These are phyloP conservation scores for Leucosporidium yakuticum DNA, from an alignment of 768 basidiomycete species.

Conservation along the genomic window DNA sequence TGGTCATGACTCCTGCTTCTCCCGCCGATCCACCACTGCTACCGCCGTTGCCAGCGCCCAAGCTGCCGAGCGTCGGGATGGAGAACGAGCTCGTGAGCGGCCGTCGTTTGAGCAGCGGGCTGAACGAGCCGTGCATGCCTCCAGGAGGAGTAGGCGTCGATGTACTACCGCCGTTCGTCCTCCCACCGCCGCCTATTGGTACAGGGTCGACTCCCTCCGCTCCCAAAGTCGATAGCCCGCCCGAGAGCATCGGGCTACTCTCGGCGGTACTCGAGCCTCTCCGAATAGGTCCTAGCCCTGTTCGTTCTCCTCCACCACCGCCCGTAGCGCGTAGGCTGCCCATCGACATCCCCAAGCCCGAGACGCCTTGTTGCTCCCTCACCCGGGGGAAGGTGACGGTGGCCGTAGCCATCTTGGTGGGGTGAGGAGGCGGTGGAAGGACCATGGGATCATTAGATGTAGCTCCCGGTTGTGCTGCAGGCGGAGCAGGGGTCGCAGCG, in stretches of 20 bases:
- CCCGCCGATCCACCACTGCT: background rate
- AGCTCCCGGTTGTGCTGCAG: background rate
- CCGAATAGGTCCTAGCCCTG: background rate
- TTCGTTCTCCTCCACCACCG: background rate
- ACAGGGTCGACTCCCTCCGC: no score
- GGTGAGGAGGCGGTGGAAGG: constrained; percentile 9
- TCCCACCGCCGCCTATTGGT: background rate
- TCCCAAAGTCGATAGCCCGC: background rate
- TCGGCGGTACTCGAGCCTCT: background rate
- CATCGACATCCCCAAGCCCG: constrained; percentile 28
- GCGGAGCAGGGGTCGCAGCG: constrained; percentile 50
- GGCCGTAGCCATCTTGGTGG: constrained; percentile 13
- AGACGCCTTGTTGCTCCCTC: background rate
- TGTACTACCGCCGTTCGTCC: background rate
- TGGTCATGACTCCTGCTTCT: background rate
- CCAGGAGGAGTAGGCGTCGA: background rate
- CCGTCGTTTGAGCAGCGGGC: constrained; percentile 17
- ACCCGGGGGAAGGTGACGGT: constrained; percentile 14
- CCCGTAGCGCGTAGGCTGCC: background rate
- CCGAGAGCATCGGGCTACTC: background rate
- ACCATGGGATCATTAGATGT: background rate
- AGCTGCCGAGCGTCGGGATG: constrained; percentile 19
- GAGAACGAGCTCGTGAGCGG: constrained; percentile 29
- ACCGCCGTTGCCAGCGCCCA: background rate
- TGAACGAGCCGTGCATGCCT: background rate